A percentile compares a stretch with the other conserved stretches of the same genome.
Conservation (phyloP, 1,284 basidiomycete genomes). For the Apiotrichum laibachii region DNA sequence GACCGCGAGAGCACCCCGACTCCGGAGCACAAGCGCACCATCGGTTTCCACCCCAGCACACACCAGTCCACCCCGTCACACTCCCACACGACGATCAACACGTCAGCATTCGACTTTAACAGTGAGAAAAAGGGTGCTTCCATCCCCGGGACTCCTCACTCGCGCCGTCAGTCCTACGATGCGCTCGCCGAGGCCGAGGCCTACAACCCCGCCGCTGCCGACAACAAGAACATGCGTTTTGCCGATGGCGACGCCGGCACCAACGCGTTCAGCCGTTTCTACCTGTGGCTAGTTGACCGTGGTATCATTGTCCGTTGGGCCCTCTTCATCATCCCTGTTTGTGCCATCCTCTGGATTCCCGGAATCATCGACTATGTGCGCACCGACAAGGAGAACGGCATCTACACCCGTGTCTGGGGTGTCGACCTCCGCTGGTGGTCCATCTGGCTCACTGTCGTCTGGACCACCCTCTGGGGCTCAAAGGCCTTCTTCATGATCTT, state of each 20-base stretch:
- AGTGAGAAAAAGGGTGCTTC: neutral
- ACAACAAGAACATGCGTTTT: slow-evolving; percentile 45
- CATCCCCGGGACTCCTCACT: neutral
- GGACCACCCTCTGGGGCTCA: slow-evolving; percentile 82
- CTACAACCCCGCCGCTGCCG: slow-evolving; percentile 46
- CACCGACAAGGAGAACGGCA: slow-evolving; percentile 50
- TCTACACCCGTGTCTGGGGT: slow-evolving; percentile 53
- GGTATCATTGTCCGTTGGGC: slow-evolving; percentile 78
- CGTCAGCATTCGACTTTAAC: neutral
- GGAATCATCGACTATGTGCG: slow-evolving; percentile 67
- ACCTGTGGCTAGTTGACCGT: slow-evolving; percentile 71
- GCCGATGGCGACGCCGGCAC: slow-evolving; percentile 52
- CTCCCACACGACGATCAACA: neutral
- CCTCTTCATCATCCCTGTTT: slow-evolving; percentile 70
- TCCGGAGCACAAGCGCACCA: neutral
- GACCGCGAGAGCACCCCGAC: neutral
- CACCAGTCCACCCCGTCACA: neutral
- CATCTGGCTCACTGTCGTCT: slow-evolving; percentile 74
- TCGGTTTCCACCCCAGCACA: neutral
- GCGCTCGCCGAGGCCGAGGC: slow-evolving; percentile 45
- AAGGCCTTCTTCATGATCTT: slow-evolving; percentile 65
- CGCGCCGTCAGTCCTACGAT: neutral
- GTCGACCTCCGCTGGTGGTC: slow-evolving; percentile 70
- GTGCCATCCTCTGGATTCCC: slow-evolving; percentile 68
- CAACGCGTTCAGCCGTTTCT: slow-evolving; percentile 51